A percentile compares a stretch with the other conserved stretches of the same genome.
Evolutionary conservation across 176 grass and related monocot species (phyloP).

Genomic region (Eleusine coracana): DNA sequence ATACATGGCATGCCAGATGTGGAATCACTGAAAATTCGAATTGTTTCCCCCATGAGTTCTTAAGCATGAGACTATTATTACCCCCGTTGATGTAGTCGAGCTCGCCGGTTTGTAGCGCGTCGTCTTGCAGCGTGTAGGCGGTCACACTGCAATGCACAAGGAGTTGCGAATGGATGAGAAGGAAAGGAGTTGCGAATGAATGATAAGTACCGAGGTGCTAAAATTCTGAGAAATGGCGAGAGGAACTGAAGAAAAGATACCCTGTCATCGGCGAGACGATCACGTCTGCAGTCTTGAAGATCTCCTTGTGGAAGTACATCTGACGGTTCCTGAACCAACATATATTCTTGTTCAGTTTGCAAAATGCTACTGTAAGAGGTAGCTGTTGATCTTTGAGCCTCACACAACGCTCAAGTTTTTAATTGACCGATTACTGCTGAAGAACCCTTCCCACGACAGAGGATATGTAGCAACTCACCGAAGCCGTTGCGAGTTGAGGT

Average conservation of each 20-base stretch:
- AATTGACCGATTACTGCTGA: no score
- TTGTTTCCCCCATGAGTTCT: no score
- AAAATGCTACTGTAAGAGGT: background rate
- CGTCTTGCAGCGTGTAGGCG: constrained; percentile 77
- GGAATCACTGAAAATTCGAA: no score
- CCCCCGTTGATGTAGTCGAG: constrained; percentile 99
- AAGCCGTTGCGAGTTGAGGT: constrained; percentile 86
- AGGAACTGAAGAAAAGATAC: constrained; percentile 24
- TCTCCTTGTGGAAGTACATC: constrained; percentile 90
- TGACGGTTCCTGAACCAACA: constrained; percentile 72
- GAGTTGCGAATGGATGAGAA: background rate
- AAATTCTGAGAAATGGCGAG: background rate
- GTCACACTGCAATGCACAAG: constrained; percentile 61
- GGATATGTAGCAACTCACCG: constrained; percentile 36
- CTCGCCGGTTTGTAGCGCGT: constrained; percentile 69
- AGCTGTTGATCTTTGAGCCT: background rate
- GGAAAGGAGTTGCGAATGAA: background rate
- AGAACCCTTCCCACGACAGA: background rate
- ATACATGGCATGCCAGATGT: no score
- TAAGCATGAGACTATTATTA: constrained; percentile 9
- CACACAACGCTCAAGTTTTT: no score
- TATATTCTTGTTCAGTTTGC: background rate
- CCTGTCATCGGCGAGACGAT: constrained; percentile 97
- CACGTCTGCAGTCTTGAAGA: constrained; percentile 88
- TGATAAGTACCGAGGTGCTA: background rate